Evolutionary conservation across 441 rosid genomes (phyloP), one percentile per base, ranked within the genome.

Genomic region (Manihot esculenta): DNA sequence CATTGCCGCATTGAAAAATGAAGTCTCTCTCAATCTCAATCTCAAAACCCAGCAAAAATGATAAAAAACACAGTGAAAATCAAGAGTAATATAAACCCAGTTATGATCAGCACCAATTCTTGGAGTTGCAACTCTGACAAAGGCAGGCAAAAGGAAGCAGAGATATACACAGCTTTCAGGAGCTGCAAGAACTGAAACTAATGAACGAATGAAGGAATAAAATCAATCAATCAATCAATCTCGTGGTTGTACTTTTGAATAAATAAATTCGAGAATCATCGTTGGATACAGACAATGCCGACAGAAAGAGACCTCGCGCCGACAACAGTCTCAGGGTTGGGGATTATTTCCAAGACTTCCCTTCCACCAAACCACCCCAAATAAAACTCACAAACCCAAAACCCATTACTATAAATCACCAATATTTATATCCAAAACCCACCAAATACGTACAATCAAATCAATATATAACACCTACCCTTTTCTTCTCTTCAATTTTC

Each of bases 301-400:
- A 93, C 94, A 87, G 92, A 88, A 88, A 94, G 95, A 83, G 93
- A 87, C 92, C 81, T 79, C 48, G 81, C 88, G 84, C 98, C 93
- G 97, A 89, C 92, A 82, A 81, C 86, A 77, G 81, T 27, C 38
- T 64, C 61, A 60, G 72, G 66, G 51, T 9, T 35, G 60, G 64
- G 69, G 48, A 8, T 21, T 30, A 44, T n/a, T 55, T 7, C 44
- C 26, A 21, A 5, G 0, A 17, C 73, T 62, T 78, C 41, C 70
- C 71, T 79, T 73, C 70, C 66, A 72, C 73, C 86, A 77, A 77
- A 75, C 79, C 81, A 73, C 17, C 57, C 35, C 54, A 35, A 14
- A 15, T 38, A 47, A 15, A 50, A 47, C 78, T 49, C 70, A 49
- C 57, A 65, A 60, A 53, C 66, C 72, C 56, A 76, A 71, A 66